Conservation (phyloP, 1,139 yeast species). For the Kodamaea anthophila region DNA sequence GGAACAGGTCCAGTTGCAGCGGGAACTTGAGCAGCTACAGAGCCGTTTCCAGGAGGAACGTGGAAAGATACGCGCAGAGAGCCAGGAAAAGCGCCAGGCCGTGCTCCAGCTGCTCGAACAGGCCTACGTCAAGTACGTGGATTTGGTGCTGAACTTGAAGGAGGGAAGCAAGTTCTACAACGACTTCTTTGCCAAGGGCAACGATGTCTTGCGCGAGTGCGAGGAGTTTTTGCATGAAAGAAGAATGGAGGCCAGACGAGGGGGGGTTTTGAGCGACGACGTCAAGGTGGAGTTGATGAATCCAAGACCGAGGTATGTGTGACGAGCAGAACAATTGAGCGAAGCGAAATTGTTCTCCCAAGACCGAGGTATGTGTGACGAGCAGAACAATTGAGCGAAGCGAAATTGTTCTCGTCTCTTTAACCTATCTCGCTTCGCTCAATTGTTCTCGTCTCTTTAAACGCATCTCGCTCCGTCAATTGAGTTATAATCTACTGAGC, state of each 20-base stretch:
- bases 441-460: no score
- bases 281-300: conserved; percentile 2
- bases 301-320: conserved; percentile 1
- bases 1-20: conserved; percentile 39
- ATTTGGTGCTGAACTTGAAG: conserved; percentile 52
- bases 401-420: neutral
- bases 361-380: neutral
- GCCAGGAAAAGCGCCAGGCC: conserved; percentile 36
- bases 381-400: conserved; percentile 1
- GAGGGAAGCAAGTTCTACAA: conserved; percentile 71
- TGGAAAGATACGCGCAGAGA: conserved; percentile 16
- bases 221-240: conserved; percentile 50
- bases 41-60: conserved; percentile 25
- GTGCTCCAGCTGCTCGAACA: conserved; percentile 51
- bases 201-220: conserved; percentile 43
- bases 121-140: conserved; percentile 48
- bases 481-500: no score
- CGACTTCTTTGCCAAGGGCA: conserved; percentile 50
- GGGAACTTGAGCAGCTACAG: conserved; percentile 37
- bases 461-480: no score
- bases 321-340: neutral
- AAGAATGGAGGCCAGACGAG: conserved; percentile 46
- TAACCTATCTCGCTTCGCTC: no score
- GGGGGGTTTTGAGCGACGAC: neutral
- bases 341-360: neutral